phyloP scores from a whole-genome alignment of 768 basidiomycete genomes.

The Lactarius psammicola region DNA sequence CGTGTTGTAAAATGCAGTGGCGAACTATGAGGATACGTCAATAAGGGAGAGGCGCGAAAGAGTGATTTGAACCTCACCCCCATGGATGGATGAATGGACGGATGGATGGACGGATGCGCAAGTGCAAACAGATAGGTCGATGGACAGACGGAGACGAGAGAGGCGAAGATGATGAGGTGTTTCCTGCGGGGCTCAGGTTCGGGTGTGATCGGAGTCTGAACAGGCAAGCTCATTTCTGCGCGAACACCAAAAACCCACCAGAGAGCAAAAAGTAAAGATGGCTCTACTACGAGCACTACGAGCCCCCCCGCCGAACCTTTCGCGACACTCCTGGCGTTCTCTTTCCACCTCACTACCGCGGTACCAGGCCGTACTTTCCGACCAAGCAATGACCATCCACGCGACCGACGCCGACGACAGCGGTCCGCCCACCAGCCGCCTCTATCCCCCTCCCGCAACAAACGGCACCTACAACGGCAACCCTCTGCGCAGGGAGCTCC shows the following conservation, averaged over 20 bases:
- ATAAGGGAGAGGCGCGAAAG: conserved; percentile 14
- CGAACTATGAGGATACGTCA: conserved; percentile 37
- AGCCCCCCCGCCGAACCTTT: conserved; percentile 18
- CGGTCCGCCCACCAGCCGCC: conserved; percentile 22
- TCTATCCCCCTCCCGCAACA: conserved; percentile 3
- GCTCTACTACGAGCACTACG: conserved; percentile 20
- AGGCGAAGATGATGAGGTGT: not conserved
- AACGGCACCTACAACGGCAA: conserved; percentile 17
- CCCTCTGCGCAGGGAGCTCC: conserved; percentile 6
- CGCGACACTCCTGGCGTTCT: conserved; percentile 6
- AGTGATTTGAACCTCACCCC: conserved; percentile 18
- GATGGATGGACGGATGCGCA: too few relatives aligned
- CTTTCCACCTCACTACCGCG: conserved; percentile 12
- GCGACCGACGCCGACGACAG: not conserved
- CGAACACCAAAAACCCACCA: not conserved
- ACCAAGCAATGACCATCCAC: not conserved
- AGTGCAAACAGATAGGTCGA: not conserved
- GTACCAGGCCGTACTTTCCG: not conserved
- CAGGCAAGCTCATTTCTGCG: not conserved
- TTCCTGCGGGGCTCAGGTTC: conserved; percentile 6
- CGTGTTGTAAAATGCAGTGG: conserved; percentile 75
- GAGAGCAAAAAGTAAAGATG: not conserved
- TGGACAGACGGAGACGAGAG: not conserved
- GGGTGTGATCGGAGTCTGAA: conserved; percentile 24
- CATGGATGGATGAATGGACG: conserved; percentile 16